A percentile compares a stretch with the other conserved stretches of the same genome.
Conservation (phyloP, 805 yeast genomes). For the Phaffomyces opuntiae region DNA sequence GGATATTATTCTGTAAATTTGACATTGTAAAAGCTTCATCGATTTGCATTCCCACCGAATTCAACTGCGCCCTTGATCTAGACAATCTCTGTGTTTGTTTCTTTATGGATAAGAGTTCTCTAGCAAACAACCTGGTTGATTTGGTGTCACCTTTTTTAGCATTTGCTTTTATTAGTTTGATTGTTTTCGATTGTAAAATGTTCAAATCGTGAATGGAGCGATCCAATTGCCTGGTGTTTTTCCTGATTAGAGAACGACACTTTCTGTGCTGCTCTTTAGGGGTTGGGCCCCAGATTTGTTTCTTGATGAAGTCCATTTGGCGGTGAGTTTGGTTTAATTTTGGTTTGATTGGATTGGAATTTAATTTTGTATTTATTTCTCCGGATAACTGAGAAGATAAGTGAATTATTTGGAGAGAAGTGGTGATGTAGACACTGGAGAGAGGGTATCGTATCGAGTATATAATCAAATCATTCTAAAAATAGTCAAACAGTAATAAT, state of each 20-base stretch:
- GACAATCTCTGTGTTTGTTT: conserved; percentile 70
- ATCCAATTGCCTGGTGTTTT: conserved; percentile 80
- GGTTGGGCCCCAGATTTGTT: conserved; percentile 94
- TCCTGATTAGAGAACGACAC: conserved; percentile 72
- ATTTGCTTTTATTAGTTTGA: conserved; percentile 61
- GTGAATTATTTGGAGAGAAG: no score
- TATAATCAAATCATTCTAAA: no score
- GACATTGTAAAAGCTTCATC: conserved; percentile 87
- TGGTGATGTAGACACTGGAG: no score
- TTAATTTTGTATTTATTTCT: no score
- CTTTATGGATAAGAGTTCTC: conserved; percentile 67
- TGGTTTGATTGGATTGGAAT: not conserved
- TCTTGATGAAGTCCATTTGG: conserved; percentile 74
- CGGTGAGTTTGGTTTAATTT: not conserved
- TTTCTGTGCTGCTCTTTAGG: conserved; percentile 81
- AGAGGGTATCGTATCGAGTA: no score
- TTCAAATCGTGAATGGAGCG: conserved; percentile 51
- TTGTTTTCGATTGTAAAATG: conserved; percentile 71
- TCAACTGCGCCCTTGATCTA: conserved; percentile 77
- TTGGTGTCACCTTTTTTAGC: conserved; percentile 73
- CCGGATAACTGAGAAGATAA: no score
- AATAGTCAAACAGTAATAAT: no score
- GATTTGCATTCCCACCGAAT: conserved; percentile 80
- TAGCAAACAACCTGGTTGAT: conserved; percentile 73
- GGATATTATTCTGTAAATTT: conserved; percentile 76